Evolutionary conservation across 2,329 filamentous ascomycete species (phyloP), one percentile per base, ranked within the genome.

Genomic region (Graphiopsis chlorocephala): DNA sequence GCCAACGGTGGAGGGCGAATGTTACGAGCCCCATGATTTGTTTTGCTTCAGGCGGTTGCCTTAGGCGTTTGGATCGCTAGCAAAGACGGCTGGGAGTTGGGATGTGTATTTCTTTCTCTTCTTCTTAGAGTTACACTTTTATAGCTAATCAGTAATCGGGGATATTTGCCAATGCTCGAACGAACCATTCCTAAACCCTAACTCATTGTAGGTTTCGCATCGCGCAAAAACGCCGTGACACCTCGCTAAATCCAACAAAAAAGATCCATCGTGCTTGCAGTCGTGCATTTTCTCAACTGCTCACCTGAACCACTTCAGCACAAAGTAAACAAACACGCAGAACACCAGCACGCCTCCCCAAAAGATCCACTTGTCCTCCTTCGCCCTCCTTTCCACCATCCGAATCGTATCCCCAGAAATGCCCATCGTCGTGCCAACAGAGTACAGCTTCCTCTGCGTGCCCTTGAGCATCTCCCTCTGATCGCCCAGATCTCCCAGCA

Each of bases 301-400:
- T 83, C 78, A 94, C 75, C 91, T 83, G 78, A 99, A 77, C 75
- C 87, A 98, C 78, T 93, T 90, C 74, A 99, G 76, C 64, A 96
- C 93, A 68, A 95, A 80, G 88, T 92, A 98, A 78, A 94, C 97
- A 76, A 99, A 99, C 42, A 86, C 75, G 72, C 98, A 91, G 78
- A 99, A 99, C 38, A 95, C 78, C 5, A 96, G 78, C 2, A 94
- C 92, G 0, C 95, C 93, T 0, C 82, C 90, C 84, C 90, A 91
- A 77, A 99, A 99, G 38, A 99, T 96, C 93, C 93, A 98, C 80
- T 97, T 98, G 77, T 99, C 95, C 81, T 98, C 91, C 77, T 88
- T 90, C 59, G 95, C 93, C 68, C 95, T 84, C 71, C 95, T 82
- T 80, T 98, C 94, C 48, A 99, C 90, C 92, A 95, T 98, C 55